Evolutionary conservation across 139 green algal species (phyloP).

Genomic region (Ostreobium quekettii): DNA sequence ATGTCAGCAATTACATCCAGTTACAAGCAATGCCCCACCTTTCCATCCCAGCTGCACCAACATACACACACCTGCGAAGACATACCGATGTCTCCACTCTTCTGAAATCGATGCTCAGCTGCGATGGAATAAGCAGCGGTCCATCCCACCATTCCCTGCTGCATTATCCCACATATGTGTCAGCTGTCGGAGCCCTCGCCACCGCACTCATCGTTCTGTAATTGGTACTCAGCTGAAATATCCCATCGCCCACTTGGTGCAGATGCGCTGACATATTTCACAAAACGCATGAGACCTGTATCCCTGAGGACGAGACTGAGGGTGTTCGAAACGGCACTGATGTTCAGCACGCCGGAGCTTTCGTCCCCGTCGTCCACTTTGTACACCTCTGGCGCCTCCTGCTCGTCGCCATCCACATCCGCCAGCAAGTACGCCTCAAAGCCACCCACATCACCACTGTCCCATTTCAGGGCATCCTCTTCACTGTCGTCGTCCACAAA

Average conservation of each 20-base stretch:
- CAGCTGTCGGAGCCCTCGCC: neutral
- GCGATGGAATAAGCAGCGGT: no score
- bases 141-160: no score
- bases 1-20: no score
- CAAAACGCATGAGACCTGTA: slow-evolving; percentile 74
- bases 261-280: slow-evolving; percentile 54
- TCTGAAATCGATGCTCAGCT: no score
- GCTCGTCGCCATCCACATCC: slow-evolving; percentile 52
- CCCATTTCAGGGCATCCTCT: slow-evolving; percentile 33
- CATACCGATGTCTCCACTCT: no score
- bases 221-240: slow-evolving; percentile 25
- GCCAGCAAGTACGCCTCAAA: slow-evolving; percentile 79
- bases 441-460: slow-evolving; percentile 55
- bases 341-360: slow-evolving; percentile 68
- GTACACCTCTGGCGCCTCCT: slow-evolving; percentile 54
- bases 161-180: no score
- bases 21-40: no score
- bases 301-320: slow-evolving; percentile 76
- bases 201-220: slow-evolving; percentile 9
- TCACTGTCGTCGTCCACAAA: slow-evolving; percentile 55
- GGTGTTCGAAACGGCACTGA: slow-evolving; percentile 61
- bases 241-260: slow-evolving; percentile 40
- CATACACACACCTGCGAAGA: no score
- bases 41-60: no score
- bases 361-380: slow-evolving; percentile 51